Base-by-base conservation (phyloP, 2,329 filamentous ascomycete species). In the Rhytidhysteron rufulum region DNA sequence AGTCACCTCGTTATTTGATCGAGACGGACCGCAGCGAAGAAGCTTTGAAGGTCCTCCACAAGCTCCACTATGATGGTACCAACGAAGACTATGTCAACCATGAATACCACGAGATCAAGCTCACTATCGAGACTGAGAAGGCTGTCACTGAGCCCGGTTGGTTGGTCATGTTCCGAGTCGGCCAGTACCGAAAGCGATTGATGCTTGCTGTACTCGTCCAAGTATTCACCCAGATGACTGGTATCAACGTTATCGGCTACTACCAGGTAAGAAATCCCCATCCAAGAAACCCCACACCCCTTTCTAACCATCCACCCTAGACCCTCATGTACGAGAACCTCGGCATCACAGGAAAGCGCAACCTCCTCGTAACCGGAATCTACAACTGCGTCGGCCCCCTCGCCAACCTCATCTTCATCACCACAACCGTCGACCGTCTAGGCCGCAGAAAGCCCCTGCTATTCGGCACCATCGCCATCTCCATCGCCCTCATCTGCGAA, bases 141-240 rank as follows among this genome's bases (percentile, higher is more conserved):
- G 66, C 71, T 2, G 67, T 79, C 31, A 77, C 73, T 7, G 74
- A 59, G 13, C 71, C 68, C 29, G 74, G 72, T 2, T 83, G 77
- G 70, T 56, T 55, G 2, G 70, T 80, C 39, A 73, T 83, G 62
- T 82, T 83, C 53, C 73, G 67, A 10, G 70, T 77, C 6, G 73
- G 75, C 19, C 61, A 74, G 40, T 82, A 80, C 72, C 74, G 82
- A 53, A 82, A 72, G 34, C 71, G 82, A 13, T 73, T 85, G 37
- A 60, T 82, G 47, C 77, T 83, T 44, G 82, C 78, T 17, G 75
- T 75, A 31, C 62, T 78, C 22, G 75, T 83, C 29, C 81, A 86
- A 56, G 73, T 81, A 44, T 82, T 85, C 51, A 80, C 80, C 34
- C 81, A 85, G 47, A 75, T 85, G 52, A 76, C 72, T n/a, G 78